Evolutionary conservation across 768 basidiomycete genomes (phyloP).

Genomic region (Lactifluus pinguis): DNA sequence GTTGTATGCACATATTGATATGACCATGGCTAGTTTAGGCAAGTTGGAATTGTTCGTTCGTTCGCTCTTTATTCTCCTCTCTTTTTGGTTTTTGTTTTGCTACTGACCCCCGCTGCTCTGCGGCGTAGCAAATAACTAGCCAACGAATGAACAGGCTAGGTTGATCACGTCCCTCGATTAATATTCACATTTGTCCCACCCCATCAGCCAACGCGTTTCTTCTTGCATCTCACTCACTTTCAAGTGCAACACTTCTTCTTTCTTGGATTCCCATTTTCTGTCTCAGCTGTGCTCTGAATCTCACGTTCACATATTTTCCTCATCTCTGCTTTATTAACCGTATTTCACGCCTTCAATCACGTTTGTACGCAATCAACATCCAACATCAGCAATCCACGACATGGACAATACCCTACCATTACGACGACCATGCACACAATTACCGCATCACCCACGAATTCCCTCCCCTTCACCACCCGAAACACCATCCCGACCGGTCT

Average conservation of each 20-base stretch:
- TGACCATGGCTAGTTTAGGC: background rate
- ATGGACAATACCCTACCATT: conserved; percentile 11
- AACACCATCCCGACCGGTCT: conserved; percentile 24
- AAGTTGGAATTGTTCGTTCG: conserved; percentile 3
- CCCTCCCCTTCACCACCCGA: conserved; percentile 24
- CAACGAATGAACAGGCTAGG: background rate
- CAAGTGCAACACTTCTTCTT: background rate
- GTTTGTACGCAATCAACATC: background rate
- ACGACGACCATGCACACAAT: conserved; percentile 13
- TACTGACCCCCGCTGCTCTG: background rate
- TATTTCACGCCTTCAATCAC: conserved; percentile 9
- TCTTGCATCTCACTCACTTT: conserved; percentile 6
- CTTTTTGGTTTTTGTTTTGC: background rate
- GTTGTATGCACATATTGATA: conserved; percentile 16
- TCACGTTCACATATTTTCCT: background rate
- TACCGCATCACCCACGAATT: conserved; percentile 19
- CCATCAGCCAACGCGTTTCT: background rate
- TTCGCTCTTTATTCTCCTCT: background rate
- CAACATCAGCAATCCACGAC: background rate
- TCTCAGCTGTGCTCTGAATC: background rate
- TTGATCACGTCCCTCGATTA: background rate
- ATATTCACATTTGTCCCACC: background rate
- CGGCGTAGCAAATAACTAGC: background rate
- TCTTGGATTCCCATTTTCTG: background rate
- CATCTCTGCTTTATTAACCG: conserved; percentile 2